Evolutionary conservation across 192 early-diverging fungal species (phyloP).

Genomic region (Coemansia sp.): DNA sequence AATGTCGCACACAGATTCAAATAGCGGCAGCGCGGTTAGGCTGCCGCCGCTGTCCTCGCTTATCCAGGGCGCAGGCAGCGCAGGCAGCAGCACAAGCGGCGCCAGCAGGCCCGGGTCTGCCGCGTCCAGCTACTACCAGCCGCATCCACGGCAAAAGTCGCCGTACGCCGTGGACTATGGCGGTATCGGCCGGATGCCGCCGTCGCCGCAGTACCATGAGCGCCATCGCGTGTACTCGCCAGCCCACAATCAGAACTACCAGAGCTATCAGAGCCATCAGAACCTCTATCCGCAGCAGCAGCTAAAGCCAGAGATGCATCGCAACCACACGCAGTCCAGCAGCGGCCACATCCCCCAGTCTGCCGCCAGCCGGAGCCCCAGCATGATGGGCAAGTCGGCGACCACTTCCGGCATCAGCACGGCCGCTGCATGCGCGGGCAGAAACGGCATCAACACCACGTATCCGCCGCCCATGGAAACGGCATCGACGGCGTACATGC

Average conservation of each 20-base stretch:
- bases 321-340: neutral
- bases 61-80: slow-evolving; percentile 19
- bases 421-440: neutral
- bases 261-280: slow-evolving; percentile 2
- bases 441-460: neutral
- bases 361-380: neutral
- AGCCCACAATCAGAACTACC: slow-evolving; percentile 2
- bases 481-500: neutral
- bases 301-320: neutral
- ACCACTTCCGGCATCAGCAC: neutral
- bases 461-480: neutral
- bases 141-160: neutral
- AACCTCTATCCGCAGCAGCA: too few species aligned
- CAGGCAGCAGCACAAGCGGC: neutral
- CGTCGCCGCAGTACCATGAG: slow-evolving; percentile 5
- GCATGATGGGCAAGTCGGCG: slow-evolving; percentile 2
- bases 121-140: neutral
- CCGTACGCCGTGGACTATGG: slow-evolving; percentile 1
- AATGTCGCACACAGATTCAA: slow-evolving; percentile 1
- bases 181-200: neutral
- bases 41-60: slow-evolving; percentile 44
- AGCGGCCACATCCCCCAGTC: neutral
- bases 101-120: slow-evolving; percentile 1
- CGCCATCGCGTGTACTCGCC: slow-evolving; percentile 10
- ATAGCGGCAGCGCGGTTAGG: slow-evolving; percentile 12